Base-by-base conservation (phyloP, 2,329 filamentous ascomycete species). In the Drechslerella dactyloides region DNA sequence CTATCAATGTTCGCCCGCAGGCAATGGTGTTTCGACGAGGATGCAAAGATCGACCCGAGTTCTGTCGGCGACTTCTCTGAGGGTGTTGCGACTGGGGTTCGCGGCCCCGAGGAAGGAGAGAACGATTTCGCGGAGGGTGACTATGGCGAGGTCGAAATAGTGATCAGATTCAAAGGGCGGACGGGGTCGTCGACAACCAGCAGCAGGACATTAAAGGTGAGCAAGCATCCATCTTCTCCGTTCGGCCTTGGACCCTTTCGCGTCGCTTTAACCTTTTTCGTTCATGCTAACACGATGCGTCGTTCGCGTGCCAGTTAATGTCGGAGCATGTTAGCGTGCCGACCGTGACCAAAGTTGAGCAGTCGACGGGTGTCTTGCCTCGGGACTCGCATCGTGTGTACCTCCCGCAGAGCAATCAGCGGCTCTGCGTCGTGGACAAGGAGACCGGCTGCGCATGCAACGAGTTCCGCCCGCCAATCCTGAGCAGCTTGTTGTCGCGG, bases 111-210 rank as follows among this genome's bases (percentile, higher is more conserved):
- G 27, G 51, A 62, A n/a, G 57, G 21, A n/a, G 17, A 35, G 21
- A 21, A 24, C 30, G 57, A 51, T 30, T 50, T 68, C n/a, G 15
- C 40, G n/a, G 52, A 61, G 50, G 64, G 52, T 15, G 57, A 69
- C 15, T 63, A 62, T 46, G 65, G 65, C 6, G 65, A 69, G 30
- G 50, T 69, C 10, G 65, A 69, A 35, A 69, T 69, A 46, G 62
- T 48, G 15, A 33, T 69, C 51, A 69, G 46, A 51, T 69, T 53
- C 58, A 63, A 27, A 57, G 35, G 65, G 27, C 51, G 65, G 37
- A 46, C 35, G 1, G 65, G 65, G 33, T 62, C 53, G 27, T 69
- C 65, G 24, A 63, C 21, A 2, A 53, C 35, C 13, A 69, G 46
- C 13, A 69, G 58, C 35, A 37, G 58, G 13, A 69, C 27, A 13